Evolutionary conservation across 257 asterid genomes (phyloP).

Genomic region (Buddleja alternifolia): DNA sequence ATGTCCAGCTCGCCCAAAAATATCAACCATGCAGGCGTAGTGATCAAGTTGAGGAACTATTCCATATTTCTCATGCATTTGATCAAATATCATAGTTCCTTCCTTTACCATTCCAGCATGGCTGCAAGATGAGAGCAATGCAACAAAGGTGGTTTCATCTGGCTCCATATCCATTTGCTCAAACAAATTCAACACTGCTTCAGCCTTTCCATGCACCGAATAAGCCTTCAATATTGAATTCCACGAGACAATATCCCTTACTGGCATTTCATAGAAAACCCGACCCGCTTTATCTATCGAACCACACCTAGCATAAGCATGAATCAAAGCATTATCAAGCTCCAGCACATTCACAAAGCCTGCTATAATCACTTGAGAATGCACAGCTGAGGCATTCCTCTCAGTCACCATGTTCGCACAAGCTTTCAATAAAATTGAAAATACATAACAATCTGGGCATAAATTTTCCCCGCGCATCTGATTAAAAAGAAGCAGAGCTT

Average conservation of each 20-base stretch:
- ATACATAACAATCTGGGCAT: conserved; percentile 58
- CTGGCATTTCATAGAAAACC: conserved; percentile 57
- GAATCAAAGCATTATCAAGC: conserved; percentile 68
- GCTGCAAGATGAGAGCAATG: conserved; percentile 81
- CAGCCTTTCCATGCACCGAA: conserved; percentile 78
- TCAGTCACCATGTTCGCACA: conserved; percentile 72
- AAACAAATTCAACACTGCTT: conserved; percentile 53
- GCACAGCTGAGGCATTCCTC: conserved; percentile 57
- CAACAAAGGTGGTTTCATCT: conserved; percentile 70
- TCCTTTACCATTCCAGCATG: conserved; percentile 82
- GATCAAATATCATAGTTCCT: conserved; percentile 57
- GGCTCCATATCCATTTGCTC: conserved; percentile 59
- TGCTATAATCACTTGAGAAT: conserved; percentile 54
- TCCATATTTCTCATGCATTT: conserved; percentile 59
- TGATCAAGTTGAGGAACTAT: conserved; percentile 83
- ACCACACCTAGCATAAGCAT: conserved; percentile 85
- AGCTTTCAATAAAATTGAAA: conserved; percentile 68
- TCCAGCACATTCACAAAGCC: conserved; percentile 51
- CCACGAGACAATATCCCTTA: conserved; percentile 73
- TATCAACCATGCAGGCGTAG: conserved; percentile 79
- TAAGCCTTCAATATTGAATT: conserved; percentile 81
- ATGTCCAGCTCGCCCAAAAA: conserved; percentile 74
- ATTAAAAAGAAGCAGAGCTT: conserved; percentile 54
- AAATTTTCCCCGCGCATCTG: conserved; percentile 55
- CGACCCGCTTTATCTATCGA: conserved; percentile 52